A percentile compares a stretch with the other conserved stretches of the same genome.
phyloP scores from a whole-genome alignment of 441 rosid genomes.

The Corymbia calophylla region DNA sequence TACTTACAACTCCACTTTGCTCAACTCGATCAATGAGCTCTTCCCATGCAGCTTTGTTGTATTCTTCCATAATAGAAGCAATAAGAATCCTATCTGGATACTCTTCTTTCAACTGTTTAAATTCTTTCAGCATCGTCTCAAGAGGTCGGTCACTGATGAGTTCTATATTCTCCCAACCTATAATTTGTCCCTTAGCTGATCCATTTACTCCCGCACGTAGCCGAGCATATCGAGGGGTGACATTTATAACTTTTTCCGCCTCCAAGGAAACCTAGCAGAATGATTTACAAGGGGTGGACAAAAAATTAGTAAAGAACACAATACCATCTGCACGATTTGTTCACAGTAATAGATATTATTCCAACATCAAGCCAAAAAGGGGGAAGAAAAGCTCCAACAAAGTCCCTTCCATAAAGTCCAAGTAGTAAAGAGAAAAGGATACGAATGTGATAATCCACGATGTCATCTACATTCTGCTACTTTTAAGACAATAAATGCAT shows the following conservation, averaged over 20 bases:
- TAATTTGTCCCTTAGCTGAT: constrained; percentile 70
- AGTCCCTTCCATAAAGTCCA: not conserved
- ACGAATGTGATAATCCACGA: not conserved
- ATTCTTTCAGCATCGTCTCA: constrained; percentile 86
- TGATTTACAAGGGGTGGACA: not conserved
- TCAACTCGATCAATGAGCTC: constrained; percentile 96
- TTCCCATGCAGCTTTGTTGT: constrained; percentile 81
- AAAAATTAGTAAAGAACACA: not conserved
- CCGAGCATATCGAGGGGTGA: constrained; percentile 87
- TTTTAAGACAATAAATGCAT: not conserved
- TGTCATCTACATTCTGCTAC: not conserved
- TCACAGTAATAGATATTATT: not conserved
- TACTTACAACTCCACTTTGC: constrained; percentile 86
- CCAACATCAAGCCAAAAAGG: not conserved
- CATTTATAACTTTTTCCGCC: constrained; percentile 82
- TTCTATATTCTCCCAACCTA: constrained; percentile 97
- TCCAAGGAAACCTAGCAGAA: constrained; percentile 71
- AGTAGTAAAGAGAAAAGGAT: not conserved
- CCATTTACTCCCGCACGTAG: constrained; percentile 64
- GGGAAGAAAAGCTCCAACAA: not conserved
- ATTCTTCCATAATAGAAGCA: constrained; percentile 98
- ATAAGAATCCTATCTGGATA: constrained; percentile 88
- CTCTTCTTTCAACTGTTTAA: constrained; percentile 66
- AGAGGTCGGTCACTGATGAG: constrained; percentile 93
- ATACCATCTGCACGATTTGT: not conserved